Percentiles rank a stretch among this genome's conserved stretches.
Evolutionary conservation across 1,139 yeast species (phyloP).

Genomic region (Meyerozyma guilliermondii): DNA sequence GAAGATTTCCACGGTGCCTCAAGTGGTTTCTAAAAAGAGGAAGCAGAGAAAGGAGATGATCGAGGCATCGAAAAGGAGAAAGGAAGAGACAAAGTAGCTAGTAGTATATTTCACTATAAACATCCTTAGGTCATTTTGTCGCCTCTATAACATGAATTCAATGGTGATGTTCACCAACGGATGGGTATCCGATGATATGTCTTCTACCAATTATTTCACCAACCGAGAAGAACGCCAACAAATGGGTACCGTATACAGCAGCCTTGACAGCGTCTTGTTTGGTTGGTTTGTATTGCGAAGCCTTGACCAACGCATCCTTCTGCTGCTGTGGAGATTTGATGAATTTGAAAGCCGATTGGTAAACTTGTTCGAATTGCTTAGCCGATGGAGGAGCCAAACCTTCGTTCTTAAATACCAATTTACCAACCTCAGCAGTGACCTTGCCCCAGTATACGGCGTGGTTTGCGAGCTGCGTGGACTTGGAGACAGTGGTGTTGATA

Average conservation of each 20-base stretch:
- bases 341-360: conserved; percentile 43
- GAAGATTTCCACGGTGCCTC: conserved; percentile 84
- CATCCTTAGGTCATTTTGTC: background rate
- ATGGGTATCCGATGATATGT: conserved; percentile 79
- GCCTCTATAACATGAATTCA: background rate
- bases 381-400: conserved; percentile 87
- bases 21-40: conserved; percentile 59
- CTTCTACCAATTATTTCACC: conserved; percentile 99
- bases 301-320: conserved; percentile 43
- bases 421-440: conserved; percentile 82
- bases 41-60: conserved; percentile 67
- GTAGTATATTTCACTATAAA: conserved; percentile 5
- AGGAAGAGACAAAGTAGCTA: conserved; percentile 8
- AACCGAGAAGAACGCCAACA: conserved; percentile 84
- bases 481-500: conserved; percentile 31
- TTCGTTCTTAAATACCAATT: conserved; percentile 87
- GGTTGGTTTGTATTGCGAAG: conserved; percentile 42
- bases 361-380: conserved; percentile 75
- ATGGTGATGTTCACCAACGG: conserved; percentile 29
- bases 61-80: conserved; percentile 70
- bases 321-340: conserved; percentile 36
- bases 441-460: conserved; percentile 79
- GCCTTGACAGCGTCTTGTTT: conserved; percentile 61
- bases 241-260: conserved; percentile 75
- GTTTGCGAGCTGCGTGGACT: conserved; percentile 39